Conservation (phyloP, 768 basidiomycete species). For the Hericium coralloides region DNA sequence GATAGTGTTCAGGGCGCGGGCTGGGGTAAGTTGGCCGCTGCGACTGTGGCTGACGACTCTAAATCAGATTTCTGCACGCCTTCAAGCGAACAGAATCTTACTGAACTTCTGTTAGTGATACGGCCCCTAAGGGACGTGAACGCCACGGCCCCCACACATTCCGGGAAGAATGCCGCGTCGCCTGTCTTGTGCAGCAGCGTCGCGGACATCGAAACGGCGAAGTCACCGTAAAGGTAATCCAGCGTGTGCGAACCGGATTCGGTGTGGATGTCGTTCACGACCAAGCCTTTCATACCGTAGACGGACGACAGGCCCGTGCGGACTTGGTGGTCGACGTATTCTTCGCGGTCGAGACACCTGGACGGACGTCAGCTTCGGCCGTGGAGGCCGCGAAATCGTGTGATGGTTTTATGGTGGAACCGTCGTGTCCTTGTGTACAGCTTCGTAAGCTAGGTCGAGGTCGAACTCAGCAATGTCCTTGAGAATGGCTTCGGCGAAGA, state of each 20-base stretch:
- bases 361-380: not conserved
- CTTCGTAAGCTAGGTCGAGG: constrained; percentile 47
- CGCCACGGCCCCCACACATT: constrained; percentile 47
- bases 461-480: constrained; percentile 63
- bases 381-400: constrained; percentile 18
- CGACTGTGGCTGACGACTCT: not conserved
- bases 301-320: constrained; percentile 67
- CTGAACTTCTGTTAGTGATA: constrained; percentile 1
- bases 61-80: not conserved
- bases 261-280: constrained; percentile 70
- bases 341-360: constrained; percentile 66
- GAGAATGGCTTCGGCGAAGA: constrained; percentile 61
- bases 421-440: constrained; percentile 69
- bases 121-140: constrained; percentile 58
- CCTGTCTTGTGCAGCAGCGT: constrained; percentile 38
- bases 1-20: not conserved
- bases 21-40: not conserved
- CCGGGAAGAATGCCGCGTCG: constrained; percentile 41
- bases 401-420: constrained; percentile 50
- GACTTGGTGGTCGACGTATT: constrained; percentile 75
- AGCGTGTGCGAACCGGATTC: constrained; percentile 73
- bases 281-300: constrained; percentile 68
- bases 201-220: constrained; percentile 59
- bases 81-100: not conserved
- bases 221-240: constrained; percentile 77